Conservation (phyloP, 106 monocot species). For the Xerophyta viscosa region DNA sequence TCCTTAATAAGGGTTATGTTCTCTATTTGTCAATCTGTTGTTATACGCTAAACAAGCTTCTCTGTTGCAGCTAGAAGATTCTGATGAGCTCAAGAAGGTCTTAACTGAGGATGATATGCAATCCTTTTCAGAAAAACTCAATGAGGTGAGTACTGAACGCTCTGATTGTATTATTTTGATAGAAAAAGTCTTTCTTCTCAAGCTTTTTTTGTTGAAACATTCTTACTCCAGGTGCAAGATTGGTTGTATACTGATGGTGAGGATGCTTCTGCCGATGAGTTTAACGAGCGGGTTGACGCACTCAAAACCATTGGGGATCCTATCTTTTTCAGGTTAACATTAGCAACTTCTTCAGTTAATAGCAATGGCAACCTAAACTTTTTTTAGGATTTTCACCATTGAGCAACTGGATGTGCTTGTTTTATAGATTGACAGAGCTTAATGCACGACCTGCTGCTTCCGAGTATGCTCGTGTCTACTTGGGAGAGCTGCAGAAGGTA, state of each 20-base stretch:
- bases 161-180: not conserved
- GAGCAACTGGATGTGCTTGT: not conserved
- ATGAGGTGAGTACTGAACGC: conserved; percentile 39
- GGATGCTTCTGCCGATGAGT: conserved; percentile 88
- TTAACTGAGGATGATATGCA: conserved; percentile 60
- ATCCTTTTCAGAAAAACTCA: conserved; percentile 69
- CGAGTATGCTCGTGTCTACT: conserved; percentile 65
- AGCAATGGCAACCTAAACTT: not conserved
- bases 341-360: not conserved
- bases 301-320: conserved; percentile 85
- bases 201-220: not conserved
- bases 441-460: conserved; percentile 65
- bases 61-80: conserved; percentile 62
- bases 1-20: not conserved
- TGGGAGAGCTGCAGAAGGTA: conserved; percentile 71
- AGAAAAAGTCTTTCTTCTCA: not conserved
- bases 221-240: conserved; percentile 73
- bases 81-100: conserved; percentile 55
- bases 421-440: conserved; percentile 66
- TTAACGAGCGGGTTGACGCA: conserved; percentile 60
- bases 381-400: not conserved
- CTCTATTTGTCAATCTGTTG: not conserved
- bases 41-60: not conserved
- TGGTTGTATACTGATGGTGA: conserved; percentile 99
- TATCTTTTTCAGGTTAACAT: conserved; percentile 82